These are phyloP conservation scores for Hygrocybe punicea DNA, from an alignment of 768 basidiomycete genomes.

Conservation along the genomic window DNA sequence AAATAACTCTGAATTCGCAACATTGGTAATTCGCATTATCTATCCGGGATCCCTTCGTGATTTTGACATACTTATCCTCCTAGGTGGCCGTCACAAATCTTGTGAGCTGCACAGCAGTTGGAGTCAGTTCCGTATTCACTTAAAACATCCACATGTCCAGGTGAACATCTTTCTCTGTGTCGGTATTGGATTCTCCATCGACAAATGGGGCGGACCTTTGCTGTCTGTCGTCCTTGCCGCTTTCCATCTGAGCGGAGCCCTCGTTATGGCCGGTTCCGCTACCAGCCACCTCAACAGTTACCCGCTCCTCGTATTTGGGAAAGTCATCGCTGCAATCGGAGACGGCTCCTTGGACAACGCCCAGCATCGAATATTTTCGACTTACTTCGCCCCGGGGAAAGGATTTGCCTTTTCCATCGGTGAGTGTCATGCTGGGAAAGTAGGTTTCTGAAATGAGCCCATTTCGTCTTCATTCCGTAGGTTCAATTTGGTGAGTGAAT, in stretches of 20 bases:
- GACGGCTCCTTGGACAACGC: conserved; percentile 43
- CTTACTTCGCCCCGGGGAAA: conserved; percentile 43
- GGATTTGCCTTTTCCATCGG: conserved; percentile 41
- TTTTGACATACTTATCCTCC: background rate
- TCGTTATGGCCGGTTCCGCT: conserved; percentile 38
- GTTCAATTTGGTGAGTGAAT: background rate
- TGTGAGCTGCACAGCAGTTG: conserved; percentile 15
- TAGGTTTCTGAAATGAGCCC: background rate
- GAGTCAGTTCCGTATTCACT: background rate
- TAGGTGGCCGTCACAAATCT: conserved; percentile 39
- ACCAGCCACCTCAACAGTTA: conserved; percentile 41
- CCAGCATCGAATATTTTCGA: conserved; percentile 43
- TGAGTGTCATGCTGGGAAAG: conserved; percentile 3
- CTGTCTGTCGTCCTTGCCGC: conserved; percentile 37
- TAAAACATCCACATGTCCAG: conserved; percentile 13
- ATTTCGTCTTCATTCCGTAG: background rate
- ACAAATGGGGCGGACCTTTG: conserved; percentile 40
- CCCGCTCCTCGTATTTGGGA: conserved; percentile 38
- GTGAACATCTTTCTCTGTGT: conserved; percentile 45
- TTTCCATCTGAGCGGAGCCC: conserved; percentile 37
- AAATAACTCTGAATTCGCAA: conserved; percentile 45
- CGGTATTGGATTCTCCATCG: conserved; percentile 38
- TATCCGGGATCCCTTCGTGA: background rate
- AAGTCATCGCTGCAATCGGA: conserved; percentile 39
- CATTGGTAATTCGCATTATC: conserved; percentile 26